Base-by-base conservation (phyloP, 768 basidiomycete genomes). In the Xerocomus spinulosus region DNA sequence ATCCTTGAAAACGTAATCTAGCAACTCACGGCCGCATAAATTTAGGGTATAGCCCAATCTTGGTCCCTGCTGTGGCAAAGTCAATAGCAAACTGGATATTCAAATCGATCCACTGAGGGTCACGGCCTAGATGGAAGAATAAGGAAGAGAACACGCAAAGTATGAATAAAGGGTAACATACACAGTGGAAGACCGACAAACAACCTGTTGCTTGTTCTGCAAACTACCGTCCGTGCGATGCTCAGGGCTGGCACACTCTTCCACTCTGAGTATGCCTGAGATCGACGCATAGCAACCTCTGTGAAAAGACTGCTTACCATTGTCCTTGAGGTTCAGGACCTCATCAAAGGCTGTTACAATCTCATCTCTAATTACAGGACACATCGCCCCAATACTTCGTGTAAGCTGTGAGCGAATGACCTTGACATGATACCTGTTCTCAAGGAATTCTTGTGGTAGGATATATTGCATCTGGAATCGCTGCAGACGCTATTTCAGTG, bases 111-210 rank as follows among this genome's bases (percentile, higher is more conserved):
- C 71, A 77, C 4, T 69, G 69, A 2, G 30, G 48, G 10, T 53
- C 29, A 14, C 56, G 51, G 7, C 56, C 56, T 57, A 28, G 42
- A 23, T 3, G 5, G 21, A 28, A 4, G 15, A 34, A 26, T 24
- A 18, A 7, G 40, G 26, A 14, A 39, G n/a, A 20, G n/a, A 1
- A 33, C 13, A 23, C 17, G 34, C 20, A 14, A 23, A 6, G n/a
- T 20, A 18, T 5, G 29, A 25, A 9, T 10, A 13, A 28, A 8
- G 4, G 26, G 32, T 9, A 33, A 9, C 53, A 15, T 42, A 76
- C 77, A 80, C 4, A 75, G 29, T 2, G 75, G 75, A 34, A 70
- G 59, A 0, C 78, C 79, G n/a, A 80, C 70, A 46, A 80, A 75
- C 2, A 72, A 43, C 9, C 80, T 70, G 48, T 75, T 77, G 40